Percentiles rank a stretch among this genome's conserved stretches.
phyloP scores from a whole-genome alignment of 2,329 filamentous ascomycete genomes.

The Lasiodiplodia sp. region DNA sequence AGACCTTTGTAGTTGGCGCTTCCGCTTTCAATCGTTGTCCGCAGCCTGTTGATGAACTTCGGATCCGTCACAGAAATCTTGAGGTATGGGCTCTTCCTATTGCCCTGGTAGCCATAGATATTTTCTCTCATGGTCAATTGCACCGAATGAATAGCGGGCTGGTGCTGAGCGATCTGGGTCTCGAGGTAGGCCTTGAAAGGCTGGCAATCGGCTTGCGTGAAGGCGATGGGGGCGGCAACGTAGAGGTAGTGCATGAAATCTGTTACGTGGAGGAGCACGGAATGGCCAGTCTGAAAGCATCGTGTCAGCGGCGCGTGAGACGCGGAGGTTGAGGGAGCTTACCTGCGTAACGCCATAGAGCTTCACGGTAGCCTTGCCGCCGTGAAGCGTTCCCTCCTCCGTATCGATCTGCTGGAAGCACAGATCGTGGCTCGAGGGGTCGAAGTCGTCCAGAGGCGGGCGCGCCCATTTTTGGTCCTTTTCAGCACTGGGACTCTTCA shows the following conservation, averaged over 20 bases:
- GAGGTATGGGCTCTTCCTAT: constrained; percentile 87
- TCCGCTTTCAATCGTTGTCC: constrained; percentile 76
- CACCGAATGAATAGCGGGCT: constrained; percentile 79
- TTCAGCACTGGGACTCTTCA: constrained; percentile 87
- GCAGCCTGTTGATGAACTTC: constrained; percentile 79
- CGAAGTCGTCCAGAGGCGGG: constrained; percentile 67
- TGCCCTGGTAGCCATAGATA: constrained; percentile 93
- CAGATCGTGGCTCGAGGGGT: constrained; percentile 72
- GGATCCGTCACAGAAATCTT: constrained; percentile 94
- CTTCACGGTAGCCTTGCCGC: constrained; percentile 80
- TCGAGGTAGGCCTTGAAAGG: constrained; percentile 84
- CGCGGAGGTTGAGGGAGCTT: constrained; percentile 34
- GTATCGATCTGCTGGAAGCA: constrained; percentile 95
- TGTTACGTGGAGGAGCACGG: constrained; percentile 91
- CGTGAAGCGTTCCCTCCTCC: constrained; percentile 84
- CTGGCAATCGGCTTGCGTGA: constrained; percentile 78
- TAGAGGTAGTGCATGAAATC: constrained; percentile 98
- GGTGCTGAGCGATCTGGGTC: constrained; percentile 74
- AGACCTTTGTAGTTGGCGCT: constrained; percentile 88
- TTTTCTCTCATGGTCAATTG: constrained; percentile 86
- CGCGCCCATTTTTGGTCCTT: constrained; percentile 92
- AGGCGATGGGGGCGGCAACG: constrained; percentile 83
- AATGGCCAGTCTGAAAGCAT: constrained; percentile 72
- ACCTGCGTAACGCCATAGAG: constrained; percentile 91
- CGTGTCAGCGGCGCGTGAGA: constrained; percentile 45